Conservation (phyloP, 352 stramenopile genomes). For the Phytopythium kandeliae region DNA sequence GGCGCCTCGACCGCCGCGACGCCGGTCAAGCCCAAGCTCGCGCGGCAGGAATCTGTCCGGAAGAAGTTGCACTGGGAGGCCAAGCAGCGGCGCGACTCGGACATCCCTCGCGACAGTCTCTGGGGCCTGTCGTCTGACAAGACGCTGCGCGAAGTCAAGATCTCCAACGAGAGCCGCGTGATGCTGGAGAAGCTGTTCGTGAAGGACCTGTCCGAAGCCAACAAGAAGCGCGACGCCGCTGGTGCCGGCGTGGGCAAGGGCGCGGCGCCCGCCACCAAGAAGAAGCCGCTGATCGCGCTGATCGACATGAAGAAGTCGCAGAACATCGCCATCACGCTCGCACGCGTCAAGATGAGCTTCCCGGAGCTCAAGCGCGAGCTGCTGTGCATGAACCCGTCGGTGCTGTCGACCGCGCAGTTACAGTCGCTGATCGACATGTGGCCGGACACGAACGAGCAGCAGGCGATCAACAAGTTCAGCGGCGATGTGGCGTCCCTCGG, state of each 20-base stretch:
- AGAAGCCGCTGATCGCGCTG: slow-evolving; percentile 68
- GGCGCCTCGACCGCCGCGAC: slow-evolving; percentile 6
- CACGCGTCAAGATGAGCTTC: slow-evolving; percentile 68
- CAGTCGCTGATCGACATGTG: slow-evolving; percentile 85
- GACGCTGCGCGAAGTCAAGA: slow-evolving; percentile 32
- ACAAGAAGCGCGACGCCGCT: slow-evolving; percentile 31
- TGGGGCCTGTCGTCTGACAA: slow-evolving; percentile 52
- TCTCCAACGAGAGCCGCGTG: slow-evolving; percentile 65
- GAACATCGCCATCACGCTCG: slow-evolving; percentile 83
- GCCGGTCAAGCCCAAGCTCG: slow-evolving; percentile 27
- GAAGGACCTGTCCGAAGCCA: slow-evolving; percentile 51
- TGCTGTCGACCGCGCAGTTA: slow-evolving; percentile 71
- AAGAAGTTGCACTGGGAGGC: slow-evolving; percentile 87
- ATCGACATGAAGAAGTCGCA: slow-evolving; percentile 88
- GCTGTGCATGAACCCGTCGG: slow-evolving; percentile 65
- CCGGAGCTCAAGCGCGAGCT: slow-evolving; percentile 69
- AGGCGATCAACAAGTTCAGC: slow-evolving; percentile 58
- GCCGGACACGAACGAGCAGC: slow-evolving; percentile 69
- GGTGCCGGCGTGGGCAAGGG: slow-evolving; percentile 15
- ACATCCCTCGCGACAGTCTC: slow-evolving; percentile 51
- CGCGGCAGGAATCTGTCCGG: slow-evolving; percentile 67
- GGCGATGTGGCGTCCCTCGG: slow-evolving; percentile 57
- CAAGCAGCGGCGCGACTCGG: slow-evolving; percentile 34
- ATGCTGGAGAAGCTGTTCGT: slow-evolving; percentile 80
- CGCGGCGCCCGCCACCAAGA: slow-evolving; percentile 29